phyloP scores from a whole-genome alignment of 352 stramenopile species.

The Pythium monospermum region DNA sequence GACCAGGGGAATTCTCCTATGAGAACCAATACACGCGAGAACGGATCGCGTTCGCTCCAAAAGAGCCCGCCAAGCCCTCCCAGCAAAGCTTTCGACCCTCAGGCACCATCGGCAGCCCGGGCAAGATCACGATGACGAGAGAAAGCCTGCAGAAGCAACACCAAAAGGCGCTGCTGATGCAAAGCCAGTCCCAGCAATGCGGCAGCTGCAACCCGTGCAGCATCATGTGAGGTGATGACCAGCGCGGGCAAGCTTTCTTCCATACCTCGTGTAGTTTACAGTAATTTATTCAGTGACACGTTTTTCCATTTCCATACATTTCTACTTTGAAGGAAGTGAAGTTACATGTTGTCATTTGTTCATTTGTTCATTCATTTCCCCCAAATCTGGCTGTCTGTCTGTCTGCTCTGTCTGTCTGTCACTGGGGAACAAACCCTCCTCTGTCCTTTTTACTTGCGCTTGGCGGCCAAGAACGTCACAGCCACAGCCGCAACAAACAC shows the following conservation, averaged over 20 bases:
- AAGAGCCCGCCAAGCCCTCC: slow-evolving; percentile 81
- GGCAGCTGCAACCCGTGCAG: slow-evolving; percentile 49
- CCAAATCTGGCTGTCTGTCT: not conserved
- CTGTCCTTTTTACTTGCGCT: slow-evolving; percentile 32
- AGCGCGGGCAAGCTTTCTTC: not conserved
- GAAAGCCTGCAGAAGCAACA: slow-evolving; percentile 83
- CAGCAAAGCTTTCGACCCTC: slow-evolving; percentile 73
- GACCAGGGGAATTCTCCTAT: slow-evolving; percentile 82
- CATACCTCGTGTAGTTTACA: too few species aligned
- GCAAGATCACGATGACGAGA: slow-evolving; percentile 64
- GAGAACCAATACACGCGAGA: slow-evolving; percentile 89
- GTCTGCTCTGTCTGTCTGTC: not conserved
- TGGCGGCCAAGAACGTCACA: slow-evolving; percentile 33
- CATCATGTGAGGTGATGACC: slow-evolving; percentile 50
- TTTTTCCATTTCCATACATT: too few species aligned
- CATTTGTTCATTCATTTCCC: not conserved
- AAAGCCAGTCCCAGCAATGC: slow-evolving; percentile 63
- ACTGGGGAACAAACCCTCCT: not conserved
- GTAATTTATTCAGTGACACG: slow-evolving; percentile 25
- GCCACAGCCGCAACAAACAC: slow-evolving; percentile 32
- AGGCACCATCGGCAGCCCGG: slow-evolving; percentile 26
- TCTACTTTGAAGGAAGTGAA: not conserved
- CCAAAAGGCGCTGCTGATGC: slow-evolving; percentile 73
- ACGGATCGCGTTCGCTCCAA: slow-evolving; percentile 81
- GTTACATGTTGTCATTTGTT: not conserved